phyloP scores from a whole-genome alignment of 345 rosid species.

The Euphorbia pulcherrima region DNA sequence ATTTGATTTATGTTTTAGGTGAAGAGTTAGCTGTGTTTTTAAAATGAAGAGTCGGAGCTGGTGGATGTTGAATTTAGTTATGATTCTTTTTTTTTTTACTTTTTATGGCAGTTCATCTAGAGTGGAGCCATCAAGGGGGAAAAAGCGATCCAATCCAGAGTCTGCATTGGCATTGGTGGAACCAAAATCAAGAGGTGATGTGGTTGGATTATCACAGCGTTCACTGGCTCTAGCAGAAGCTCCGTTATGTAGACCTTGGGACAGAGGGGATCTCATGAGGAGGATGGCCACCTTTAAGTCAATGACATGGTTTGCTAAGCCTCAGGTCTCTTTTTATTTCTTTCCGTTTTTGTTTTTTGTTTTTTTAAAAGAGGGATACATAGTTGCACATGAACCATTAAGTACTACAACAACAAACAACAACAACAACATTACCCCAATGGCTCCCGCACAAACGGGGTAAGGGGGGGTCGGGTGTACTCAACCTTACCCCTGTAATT shows the following conservation, averaged over 20 bases:
- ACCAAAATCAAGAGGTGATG: slow-evolving; percentile 29
- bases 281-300: slow-evolving; percentile 84
- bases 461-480: too few species aligned
- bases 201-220: slow-evolving; percentile 28
- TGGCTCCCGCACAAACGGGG: too few species aligned
- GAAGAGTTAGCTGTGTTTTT: background rate
- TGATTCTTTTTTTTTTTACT: background rate
- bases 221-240: slow-evolving; percentile 32
- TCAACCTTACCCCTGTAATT: too few species aligned
- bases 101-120: slow-evolving; percentile 34
- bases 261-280: slow-evolving; percentile 82
- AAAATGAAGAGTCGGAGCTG: background rate
- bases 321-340: slow-evolving; percentile 52
- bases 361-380: background rate
- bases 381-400: background rate
- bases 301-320: slow-evolving; percentile 96
- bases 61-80: background rate
- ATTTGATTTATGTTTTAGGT: background rate
- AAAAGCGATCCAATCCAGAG: slow-evolving; percentile 49
- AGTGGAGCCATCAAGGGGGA: slow-evolving; percentile 43
- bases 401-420: too few species aligned
- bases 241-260: slow-evolving; percentile 85
- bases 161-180: slow-evolving; percentile 52
- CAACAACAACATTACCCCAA: too few species aligned
- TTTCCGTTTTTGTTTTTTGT: background rate